Conservation (phyloP, 163 green algal species). For the Volvox carteri region DNA sequence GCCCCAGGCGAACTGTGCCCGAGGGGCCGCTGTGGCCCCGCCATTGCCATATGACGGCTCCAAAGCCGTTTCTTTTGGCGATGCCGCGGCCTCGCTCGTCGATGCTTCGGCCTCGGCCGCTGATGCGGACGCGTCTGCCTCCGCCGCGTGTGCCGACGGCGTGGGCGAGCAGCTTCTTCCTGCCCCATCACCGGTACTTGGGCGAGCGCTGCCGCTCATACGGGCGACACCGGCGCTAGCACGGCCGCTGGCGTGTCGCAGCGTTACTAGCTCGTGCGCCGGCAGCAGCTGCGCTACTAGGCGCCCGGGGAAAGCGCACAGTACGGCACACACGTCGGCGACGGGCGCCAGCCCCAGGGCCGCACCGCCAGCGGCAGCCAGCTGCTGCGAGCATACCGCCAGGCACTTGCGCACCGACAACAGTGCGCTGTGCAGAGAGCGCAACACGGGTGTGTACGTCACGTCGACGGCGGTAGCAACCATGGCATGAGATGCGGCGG, state of each 20-base stretch:
- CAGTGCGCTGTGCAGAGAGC: not conserved
- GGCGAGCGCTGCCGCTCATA: too few relatives aligned
- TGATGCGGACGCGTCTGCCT: not conserved
- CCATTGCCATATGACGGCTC: constrained; percentile 1
- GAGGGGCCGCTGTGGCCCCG: not conserved
- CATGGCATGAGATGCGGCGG: constrained; percentile 2
- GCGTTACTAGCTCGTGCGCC: constrained; percentile 1
- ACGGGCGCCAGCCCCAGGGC: constrained; percentile 26
- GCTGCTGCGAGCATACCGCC: constrained; percentile 1
- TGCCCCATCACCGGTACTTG: too few relatives aligned
- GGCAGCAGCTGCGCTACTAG: constrained; percentile 36
- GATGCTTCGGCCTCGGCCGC: too few relatives aligned
- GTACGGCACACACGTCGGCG: not conserved
- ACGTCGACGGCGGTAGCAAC: not conserved
- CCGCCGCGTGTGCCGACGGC: too few relatives aligned
- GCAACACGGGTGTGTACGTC: constrained; percentile 24
- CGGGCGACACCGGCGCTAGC: not conserved
- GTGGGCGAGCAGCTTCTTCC: too few relatives aligned
- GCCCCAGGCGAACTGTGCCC: constrained; percentile 6
- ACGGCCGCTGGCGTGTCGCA: not conserved
- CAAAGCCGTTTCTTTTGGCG: not conserved
- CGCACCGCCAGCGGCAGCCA: not conserved
- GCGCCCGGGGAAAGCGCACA: constrained; percentile 37
- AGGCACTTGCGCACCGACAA: constrained; percentile 50
- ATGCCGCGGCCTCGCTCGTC: not conserved